Evolutionary conservation across 495 filamentous ascomycete species (phyloP), one percentile per base, ranked within the genome.

Genomic region (Aspergillus wentii): DNA sequence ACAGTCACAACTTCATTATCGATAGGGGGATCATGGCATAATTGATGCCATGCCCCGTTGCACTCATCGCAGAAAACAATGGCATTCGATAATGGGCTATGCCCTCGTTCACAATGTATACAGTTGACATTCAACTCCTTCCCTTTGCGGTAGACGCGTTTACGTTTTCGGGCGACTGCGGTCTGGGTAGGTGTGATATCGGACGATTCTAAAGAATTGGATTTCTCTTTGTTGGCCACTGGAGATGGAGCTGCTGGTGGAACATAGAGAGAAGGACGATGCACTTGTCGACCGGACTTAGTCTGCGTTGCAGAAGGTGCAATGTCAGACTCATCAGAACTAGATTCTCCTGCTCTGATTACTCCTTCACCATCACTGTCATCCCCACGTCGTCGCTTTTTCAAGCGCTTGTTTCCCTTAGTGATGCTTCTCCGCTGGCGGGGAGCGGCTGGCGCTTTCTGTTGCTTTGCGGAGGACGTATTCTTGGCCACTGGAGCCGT

Each of bases 11-110:
- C 78, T 8, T 85, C 75, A 41, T 81, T 75, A 6, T 72, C 68
- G 46, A 98, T 89, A 4, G 74, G 74, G 1, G 92, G 89, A 46
- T 92, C 78, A 58, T 96, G 90, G 51, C 92, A 97, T 44, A 76
- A 75, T 59, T 95, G 90, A 58, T 98, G 92, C 78, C 89, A 98
- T 11, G 83, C 76, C 8, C 70, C 71, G 54, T 92, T 89, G 67
- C 92, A 98, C 9, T 79, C 82, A 59, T 95, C 89, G 63, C 92
- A 98, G 56, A 95, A 92, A 6, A 97, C 92, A 39, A 98, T 95
- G 65, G 80, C 74, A 59, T 98, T 98, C 41, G 56, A 78, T 13
- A 69, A 56, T 0, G 88, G 84, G 38, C 80, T 86, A 34, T 86
- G 77, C 7, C 86, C 80, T 27, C 92, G 72, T 33, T 82, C 75